Evolutionary conservation across 305 asterid genomes (phyloP).

Genomic region (Ilex paraguariensis): DNA sequence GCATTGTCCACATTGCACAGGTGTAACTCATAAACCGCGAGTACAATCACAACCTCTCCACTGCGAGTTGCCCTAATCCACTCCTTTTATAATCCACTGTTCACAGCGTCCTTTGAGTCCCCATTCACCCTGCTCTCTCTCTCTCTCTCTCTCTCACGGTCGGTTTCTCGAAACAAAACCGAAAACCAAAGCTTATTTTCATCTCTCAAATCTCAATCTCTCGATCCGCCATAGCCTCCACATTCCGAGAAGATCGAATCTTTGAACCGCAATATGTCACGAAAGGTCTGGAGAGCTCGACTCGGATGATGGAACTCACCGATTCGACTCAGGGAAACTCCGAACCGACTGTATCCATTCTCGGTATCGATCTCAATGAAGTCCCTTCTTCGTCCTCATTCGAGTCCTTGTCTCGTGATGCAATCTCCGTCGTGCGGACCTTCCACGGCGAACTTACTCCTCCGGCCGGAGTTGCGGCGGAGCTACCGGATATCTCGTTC

Average conservation of each 20-base stretch:
- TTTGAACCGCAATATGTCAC: neutral
- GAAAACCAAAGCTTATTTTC: neutral
- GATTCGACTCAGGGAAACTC: constrained; percentile 5
- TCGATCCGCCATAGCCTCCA: neutral
- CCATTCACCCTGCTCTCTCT: neutral
- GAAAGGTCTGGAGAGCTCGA: neutral
- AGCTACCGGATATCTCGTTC: constrained; percentile 1
- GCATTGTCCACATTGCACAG: no score
- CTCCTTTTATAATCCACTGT: no score
- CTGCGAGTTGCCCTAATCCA: no score
- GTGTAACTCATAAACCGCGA: no score
- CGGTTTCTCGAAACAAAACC: neutral
- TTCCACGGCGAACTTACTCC: neutral
- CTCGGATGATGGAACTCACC: constrained; percentile 2
- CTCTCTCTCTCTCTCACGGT: neutral
- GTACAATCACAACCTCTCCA: no score
- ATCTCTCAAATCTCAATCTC: neutral
- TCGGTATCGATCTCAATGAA: constrained; percentile 1
- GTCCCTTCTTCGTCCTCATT: neutral
- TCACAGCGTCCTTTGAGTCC: no score
- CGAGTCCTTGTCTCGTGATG: neutral
- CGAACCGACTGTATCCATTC: constrained; percentile 1
- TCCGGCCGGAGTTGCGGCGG: constrained; percentile 8
- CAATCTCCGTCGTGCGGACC: constrained; percentile 1
- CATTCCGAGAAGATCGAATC: neutral